Evolutionary conservation across 2,329 filamentous ascomycete species (phyloP).

Genomic region (Hymenoscyphus fructigenus): DNA sequence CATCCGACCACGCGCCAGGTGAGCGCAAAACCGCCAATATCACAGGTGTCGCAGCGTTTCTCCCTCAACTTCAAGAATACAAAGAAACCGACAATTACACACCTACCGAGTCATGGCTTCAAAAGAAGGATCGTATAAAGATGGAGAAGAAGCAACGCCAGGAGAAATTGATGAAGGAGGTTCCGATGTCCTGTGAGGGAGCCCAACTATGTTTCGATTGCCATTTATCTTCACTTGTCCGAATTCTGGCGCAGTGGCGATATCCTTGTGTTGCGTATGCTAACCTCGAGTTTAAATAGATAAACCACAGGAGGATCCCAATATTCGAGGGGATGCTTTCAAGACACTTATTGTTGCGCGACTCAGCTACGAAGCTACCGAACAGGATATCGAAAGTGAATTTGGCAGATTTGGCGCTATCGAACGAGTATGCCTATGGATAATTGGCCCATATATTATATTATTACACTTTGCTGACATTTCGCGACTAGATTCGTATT

Average conservation of each 20-base stretch:
- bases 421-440: constrained; percentile 67
- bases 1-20: constrained; percentile 79
- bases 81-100: constrained; percentile 73
- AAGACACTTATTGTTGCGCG: constrained; percentile 92
- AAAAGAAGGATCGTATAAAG: constrained; percentile 81
- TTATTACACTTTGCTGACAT: constrained; percentile 18
- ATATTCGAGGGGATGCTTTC: constrained; percentile 90
- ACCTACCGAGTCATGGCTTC: constrained; percentile 90
- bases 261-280: constrained; percentile 17
- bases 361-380: constrained; percentile 83
- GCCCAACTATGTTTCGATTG: constrained; percentile 30
- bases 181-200: constrained; percentile 35
- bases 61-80: constrained; percentile 73
- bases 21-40: constrained; percentile 74
- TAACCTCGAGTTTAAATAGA: constrained; percentile 49
- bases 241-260: constrained; percentile 21
- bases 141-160: constrained; percentile 72
- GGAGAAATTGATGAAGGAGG: constrained; percentile 47
- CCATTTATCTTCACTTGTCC: constrained; percentile 29
- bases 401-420: constrained; percentile 93
- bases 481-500: constrained; percentile 70
- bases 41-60: constrained; percentile 69
- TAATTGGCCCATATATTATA: neutral
- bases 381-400: constrained; percentile 87
- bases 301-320: constrained; percentile 79